A percentile compares a stretch with the other conserved stretches of the same genome.
phyloP scores from a whole-genome alignment of 257 asterid genomes.

The Penstemon davidsonii region DNA sequence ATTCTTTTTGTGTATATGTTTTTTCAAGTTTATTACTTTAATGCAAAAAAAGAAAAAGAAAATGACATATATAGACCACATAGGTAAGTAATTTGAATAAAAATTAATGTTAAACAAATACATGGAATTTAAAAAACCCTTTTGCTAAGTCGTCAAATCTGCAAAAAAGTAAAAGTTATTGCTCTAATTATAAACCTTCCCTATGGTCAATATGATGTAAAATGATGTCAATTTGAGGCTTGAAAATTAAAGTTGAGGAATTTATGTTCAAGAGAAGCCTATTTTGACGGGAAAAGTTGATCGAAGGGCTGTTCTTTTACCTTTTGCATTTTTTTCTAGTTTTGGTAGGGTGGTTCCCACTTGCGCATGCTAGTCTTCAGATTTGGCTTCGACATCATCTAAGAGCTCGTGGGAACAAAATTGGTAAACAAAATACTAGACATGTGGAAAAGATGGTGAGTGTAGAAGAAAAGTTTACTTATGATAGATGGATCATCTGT shows the following conservation, averaged over 20 bases:
- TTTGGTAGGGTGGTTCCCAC: constrained; percentile 34
- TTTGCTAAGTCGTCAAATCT: constrained; percentile 23
- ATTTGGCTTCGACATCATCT: constrained; percentile 55
- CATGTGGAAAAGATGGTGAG: constrained; percentile 31
- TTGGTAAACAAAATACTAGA: constrained; percentile 29
- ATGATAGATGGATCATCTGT: constrained; percentile 91
- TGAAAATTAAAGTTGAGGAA: constrained; percentile 23
- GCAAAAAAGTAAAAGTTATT: constrained; percentile 30
- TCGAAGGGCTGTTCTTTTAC: no score
- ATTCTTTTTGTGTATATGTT: no score
- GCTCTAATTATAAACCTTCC: not conserved
- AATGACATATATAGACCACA: no score
- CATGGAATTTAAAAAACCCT: constrained; percentile 37
- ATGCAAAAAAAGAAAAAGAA: no score
- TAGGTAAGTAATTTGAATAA: no score
- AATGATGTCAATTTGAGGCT: constrained; percentile 25
- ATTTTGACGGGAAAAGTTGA: no score
- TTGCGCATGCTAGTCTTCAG: constrained; percentile 38
- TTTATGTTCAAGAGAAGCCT: not conserved
- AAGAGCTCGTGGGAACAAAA: constrained; percentile 77
- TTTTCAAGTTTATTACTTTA: no score
- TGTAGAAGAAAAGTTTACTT: constrained; percentile 49
- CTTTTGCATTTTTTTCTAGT: no score
- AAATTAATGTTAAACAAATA: not conserved
- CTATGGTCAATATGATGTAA: constrained; percentile 29